These are phyloP conservation scores for Patellifolia procumbens DNA, from an alignment of 179 eudicot genomes.

Conservation along the genomic window DNA sequence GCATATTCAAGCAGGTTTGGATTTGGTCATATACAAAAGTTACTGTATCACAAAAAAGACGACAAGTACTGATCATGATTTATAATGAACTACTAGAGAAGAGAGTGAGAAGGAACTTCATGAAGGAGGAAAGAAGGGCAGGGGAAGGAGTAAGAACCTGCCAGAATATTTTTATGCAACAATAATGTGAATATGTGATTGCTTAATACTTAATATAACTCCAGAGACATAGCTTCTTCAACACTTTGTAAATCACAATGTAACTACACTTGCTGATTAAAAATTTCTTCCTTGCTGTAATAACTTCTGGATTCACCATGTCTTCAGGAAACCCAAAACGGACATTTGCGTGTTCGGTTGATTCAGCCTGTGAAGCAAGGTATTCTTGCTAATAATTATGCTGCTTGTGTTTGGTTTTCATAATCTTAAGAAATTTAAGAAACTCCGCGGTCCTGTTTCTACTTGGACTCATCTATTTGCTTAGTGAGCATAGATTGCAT, in stretches of 20 bases:
- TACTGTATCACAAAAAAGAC: neutral
- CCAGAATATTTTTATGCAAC: neutral
- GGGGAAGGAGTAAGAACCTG: conserved; percentile 2
- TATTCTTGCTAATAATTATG: conserved; percentile 23
- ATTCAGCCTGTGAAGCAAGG: conserved; percentile 56
- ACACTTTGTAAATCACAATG: too few species aligned
- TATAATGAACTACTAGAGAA: too few species aligned
- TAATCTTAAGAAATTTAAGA: neutral
- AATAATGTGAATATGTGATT: neutral
- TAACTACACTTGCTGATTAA: too few species aligned
- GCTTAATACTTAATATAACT: neutral
- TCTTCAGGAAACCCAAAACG: conserved; percentile 48
- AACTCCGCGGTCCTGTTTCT: neutral
- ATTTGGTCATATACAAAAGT: neutral
- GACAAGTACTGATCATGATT: neutral
- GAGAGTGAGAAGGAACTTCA: neutral
- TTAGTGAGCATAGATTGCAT: too few species aligned
- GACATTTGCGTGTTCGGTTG: conserved; percentile 46
- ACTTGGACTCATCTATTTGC: neutral
- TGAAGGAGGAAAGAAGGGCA: neutral
- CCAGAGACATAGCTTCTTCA: neutral
- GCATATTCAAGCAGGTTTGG: neutral
- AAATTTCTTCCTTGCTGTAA: neutral
- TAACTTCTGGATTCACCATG: conserved; percentile 13
- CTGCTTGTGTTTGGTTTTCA: neutral